Conservation (phyloP, 208 protist species). For the Balamuthia mandrillaris region DNA sequence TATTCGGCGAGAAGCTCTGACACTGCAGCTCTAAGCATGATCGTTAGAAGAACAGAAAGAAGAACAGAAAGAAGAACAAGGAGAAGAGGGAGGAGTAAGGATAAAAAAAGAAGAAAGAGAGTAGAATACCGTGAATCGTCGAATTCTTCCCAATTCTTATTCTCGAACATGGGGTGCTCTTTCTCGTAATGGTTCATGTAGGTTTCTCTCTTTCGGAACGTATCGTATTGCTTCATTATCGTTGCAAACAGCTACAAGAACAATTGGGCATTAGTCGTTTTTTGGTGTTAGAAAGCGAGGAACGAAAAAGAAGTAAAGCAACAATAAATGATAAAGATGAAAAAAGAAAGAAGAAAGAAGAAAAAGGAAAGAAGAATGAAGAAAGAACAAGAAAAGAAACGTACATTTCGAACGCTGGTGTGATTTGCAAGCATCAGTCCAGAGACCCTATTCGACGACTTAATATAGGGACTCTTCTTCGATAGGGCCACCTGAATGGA, state of each 20-base stretch:
- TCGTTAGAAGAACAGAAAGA: not conserved
- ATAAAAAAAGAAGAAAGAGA: not conserved
- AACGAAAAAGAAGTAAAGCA: constrained; percentile 80
- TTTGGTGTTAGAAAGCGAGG: not conserved
- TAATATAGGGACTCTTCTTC: constrained; percentile 90
- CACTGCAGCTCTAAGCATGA: constrained; percentile 81
- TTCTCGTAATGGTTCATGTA: constrained; percentile 92
- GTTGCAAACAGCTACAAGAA: too few species aligned
- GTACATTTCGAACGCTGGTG: constrained; percentile 85
- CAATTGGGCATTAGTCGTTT: too few species aligned
- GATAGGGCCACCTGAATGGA: constrained; percentile 81
- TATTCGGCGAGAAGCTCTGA: constrained; percentile 95
- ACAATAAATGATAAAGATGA: not conserved
- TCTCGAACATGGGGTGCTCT: constrained; percentile 86
- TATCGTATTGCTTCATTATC: constrained; percentile 93
- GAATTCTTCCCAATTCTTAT: constrained; percentile 92
- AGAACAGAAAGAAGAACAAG: not conserved
- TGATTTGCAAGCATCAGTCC: constrained; percentile 99
- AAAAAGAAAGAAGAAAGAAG: not conserved
- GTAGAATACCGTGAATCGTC: constrained; percentile 73
- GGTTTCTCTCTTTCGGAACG: constrained; percentile 83
- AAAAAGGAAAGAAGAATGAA: not conserved
- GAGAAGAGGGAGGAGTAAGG: not conserved
- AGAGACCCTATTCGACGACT: constrained; percentile 92
- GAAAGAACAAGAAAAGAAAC: not conserved